Conservation (phyloP, 2,329 filamentous ascomycete species). For the Cytospora leucostoma region DNA sequence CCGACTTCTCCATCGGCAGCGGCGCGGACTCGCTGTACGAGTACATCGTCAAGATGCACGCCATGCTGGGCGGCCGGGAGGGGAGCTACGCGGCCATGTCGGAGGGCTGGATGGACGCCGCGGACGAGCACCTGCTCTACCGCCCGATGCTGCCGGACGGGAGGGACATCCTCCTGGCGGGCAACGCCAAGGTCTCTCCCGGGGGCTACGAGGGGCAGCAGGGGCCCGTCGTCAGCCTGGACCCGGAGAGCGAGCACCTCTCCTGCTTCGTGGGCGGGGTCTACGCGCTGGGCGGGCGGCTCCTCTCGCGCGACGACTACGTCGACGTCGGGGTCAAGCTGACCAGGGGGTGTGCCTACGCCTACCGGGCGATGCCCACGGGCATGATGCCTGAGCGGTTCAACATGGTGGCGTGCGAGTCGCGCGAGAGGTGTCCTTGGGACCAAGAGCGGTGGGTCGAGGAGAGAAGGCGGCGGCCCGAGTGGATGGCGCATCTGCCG, state of each 20-base stretch:
- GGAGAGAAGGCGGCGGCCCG: slow-evolving; percentile 27
- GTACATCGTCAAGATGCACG: slow-evolving; percentile 51
- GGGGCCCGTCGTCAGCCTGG: slow-evolving; percentile 38
- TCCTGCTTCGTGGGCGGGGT: slow-evolving; percentile 72
- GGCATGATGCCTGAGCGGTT: slow-evolving; percentile 63
- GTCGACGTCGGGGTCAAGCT: slow-evolving; percentile 58
- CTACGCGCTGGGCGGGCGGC: slow-evolving; percentile 65
- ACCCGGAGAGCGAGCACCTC: slow-evolving; percentile 55
- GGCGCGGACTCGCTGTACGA: slow-evolving; percentile 49
- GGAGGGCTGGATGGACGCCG: slow-evolving; percentile 58
- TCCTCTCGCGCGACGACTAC: slow-evolving; percentile 57
- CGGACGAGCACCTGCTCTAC: slow-evolving; percentile 63
- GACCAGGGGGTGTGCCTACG: slow-evolving; percentile 63
- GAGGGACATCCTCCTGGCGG: slow-evolving; percentile 63
- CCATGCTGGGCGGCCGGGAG: slow-evolving; percentile 60
- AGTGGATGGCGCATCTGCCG: slow-evolving; percentile 37
- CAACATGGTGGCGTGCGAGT: slow-evolving; percentile 45
- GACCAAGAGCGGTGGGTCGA: slow-evolving; percentile 38
- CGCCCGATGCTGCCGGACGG: slow-evolving; percentile 60
- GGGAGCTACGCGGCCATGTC: slow-evolving; percentile 64
- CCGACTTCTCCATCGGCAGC: slow-evolving; percentile 39
- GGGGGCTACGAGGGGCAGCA: too few species aligned
- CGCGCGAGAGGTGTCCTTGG: slow-evolving; percentile 45
- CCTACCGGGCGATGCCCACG: slow-evolving; percentile 57
- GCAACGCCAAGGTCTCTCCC: slow-evolving; percentile 39